phyloP scores from a whole-genome alignment of 2,329 filamentous ascomycete species.

The Trichoderma citrinoviride region DNA sequence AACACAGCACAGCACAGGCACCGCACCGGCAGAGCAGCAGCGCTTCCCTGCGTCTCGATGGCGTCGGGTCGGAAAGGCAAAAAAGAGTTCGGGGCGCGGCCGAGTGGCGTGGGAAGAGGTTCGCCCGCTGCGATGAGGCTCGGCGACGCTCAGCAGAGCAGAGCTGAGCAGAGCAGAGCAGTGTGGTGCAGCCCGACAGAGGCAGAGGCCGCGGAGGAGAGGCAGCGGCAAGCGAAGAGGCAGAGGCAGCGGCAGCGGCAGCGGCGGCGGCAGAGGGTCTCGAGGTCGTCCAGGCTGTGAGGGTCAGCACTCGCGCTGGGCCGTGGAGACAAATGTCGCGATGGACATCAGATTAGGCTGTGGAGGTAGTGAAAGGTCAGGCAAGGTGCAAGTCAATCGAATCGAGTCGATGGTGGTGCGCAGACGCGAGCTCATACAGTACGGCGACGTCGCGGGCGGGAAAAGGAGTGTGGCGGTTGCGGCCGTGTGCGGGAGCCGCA shows the following conservation, averaged over 20 bases:
- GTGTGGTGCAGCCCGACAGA: too few relatives aligned
- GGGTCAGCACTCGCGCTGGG: constrained; percentile 27
- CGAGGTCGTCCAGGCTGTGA: constrained; percentile 22
- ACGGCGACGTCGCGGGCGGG: constrained; percentile 8
- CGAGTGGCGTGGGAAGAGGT: neutral
- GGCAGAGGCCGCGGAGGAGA: neutral
- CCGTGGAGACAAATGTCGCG: constrained; percentile 30
- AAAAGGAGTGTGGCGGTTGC: constrained; percentile 21
- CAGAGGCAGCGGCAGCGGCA: constrained; percentile 16
- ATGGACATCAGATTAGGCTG: constrained; percentile 28
- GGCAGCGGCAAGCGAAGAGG: neutral
- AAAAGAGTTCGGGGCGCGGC: constrained; percentile 1
- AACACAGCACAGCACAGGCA: constrained; percentile 16
- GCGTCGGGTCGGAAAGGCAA: neutral
- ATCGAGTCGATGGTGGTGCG: constrained; percentile 20
- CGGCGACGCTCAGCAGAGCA: neutral
- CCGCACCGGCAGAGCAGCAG: neutral
- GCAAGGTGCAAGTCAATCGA: constrained; percentile 22
- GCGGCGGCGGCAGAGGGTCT: too few relatives aligned
- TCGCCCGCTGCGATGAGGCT: neutral
- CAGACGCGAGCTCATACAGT: constrained; percentile 21
- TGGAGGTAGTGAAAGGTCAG: constrained; percentile 24
- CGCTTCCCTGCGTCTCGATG: neutral
- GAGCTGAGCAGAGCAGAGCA: too few relatives aligned
- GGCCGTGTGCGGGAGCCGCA: neutral